phyloP scores from a whole-genome alignment of 768 basidiomycete genomes.

The Suillus subalutaceus region DNA sequence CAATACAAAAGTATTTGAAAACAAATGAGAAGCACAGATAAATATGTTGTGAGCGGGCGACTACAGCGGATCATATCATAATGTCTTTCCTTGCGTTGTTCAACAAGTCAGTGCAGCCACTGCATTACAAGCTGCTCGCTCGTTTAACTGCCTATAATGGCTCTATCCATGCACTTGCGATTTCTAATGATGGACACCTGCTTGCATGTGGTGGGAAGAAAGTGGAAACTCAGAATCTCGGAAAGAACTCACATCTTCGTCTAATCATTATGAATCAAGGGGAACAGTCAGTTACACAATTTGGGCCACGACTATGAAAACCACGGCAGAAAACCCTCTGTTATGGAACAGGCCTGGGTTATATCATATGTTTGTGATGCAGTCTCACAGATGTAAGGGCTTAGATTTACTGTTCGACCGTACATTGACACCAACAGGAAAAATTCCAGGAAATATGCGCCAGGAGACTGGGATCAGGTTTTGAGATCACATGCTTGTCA shows the following conservation, averaged over 20 bases:
- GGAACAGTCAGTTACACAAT: constrained; percentile 9
- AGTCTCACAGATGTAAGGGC: too few species aligned
- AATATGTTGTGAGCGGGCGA: background rate
- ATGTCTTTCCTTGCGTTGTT: background rate
- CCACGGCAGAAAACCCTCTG: constrained; percentile 6
- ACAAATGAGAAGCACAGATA: background rate
- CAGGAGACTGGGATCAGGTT: too few species aligned
- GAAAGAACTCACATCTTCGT: constrained; percentile 9
- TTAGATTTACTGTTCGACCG: too few species aligned
- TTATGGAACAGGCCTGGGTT: constrained; percentile 14
- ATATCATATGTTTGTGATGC: too few species aligned
- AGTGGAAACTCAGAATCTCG: background rate
- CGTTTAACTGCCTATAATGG: background rate
- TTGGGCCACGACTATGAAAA: constrained; percentile 11
- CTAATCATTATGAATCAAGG: background rate
- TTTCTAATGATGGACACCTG: constrained; percentile 7
- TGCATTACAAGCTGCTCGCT: background rate
- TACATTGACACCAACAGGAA: too few species aligned
- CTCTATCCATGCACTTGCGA: constrained; percentile 3
- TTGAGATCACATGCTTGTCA: too few species aligned
- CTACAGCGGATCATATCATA: background rate
- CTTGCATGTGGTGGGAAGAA: constrained; percentile 12
- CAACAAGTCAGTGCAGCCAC: background rate
- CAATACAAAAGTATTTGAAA: background rate
- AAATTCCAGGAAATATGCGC: too few species aligned